These are phyloP conservation scores for Trichophyton mentagrophytes DNA, from an alignment of 2,329 filamentous ascomycete genomes.

Conservation along the genomic window DNA sequence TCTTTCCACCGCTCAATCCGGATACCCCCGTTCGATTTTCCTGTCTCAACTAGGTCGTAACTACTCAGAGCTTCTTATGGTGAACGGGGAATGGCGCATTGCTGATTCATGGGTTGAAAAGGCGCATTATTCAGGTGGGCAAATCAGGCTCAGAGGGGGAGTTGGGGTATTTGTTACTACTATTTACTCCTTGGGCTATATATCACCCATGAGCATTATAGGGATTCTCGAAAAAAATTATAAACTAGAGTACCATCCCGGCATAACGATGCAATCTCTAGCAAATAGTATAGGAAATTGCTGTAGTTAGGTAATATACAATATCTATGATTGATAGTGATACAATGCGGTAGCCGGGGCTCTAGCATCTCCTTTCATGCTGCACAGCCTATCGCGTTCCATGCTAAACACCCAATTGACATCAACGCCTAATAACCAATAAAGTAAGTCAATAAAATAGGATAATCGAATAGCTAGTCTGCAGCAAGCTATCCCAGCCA, in stretches of 20 bases:
- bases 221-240: not conserved
- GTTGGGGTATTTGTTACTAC: not conserved
- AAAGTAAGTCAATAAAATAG: not conserved
- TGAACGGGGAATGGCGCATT: not conserved
- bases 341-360: not conserved
- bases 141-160: not conserved
- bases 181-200: not conserved
- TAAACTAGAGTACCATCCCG: too few relatives aligned
- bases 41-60: not conserved
- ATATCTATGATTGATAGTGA: not conserved
- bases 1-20: not conserved
- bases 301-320: not conserved
- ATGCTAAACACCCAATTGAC: not conserved
- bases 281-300: not conserved
- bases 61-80: not conserved
- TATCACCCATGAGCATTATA: not conserved
- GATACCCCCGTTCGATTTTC: not conserved
- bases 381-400: not conserved
- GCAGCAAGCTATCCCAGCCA: not conserved
- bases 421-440: not conserved
- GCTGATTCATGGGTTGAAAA: not conserved
- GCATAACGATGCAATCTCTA: too few relatives aligned
- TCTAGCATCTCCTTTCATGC: not conserved
- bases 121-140: not conserved
- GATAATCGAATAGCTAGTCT: too few relatives aligned